Percentiles rank a stretch among this genome's conserved stretches.
Evolutionary conservation across 306 rosid species (phyloP).

Genomic region (Prosopis cineraria): DNA sequence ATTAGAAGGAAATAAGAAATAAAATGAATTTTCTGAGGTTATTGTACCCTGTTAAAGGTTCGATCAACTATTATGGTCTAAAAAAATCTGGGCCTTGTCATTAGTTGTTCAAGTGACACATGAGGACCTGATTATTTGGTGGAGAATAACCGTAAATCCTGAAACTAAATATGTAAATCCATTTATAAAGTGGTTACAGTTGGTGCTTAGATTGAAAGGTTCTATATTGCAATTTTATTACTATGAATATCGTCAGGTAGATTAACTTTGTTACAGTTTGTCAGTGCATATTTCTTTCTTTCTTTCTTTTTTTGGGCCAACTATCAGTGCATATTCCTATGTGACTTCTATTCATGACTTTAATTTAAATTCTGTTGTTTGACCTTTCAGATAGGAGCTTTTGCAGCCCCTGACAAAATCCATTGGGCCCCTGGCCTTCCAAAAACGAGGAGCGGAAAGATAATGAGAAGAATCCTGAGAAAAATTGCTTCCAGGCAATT

Average conservation of each 20-base stretch:
- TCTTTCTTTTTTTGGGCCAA: too few species aligned
- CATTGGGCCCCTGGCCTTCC: slow-evolving; percentile 99
- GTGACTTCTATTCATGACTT: neutral
- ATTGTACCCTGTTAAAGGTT: neutral
- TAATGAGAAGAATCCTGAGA: slow-evolving; percentile 93
- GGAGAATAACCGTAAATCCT: slow-evolving; percentile 20
- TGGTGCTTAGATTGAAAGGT: neutral
- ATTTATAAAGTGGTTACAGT: neutral
- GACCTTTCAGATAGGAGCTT: slow-evolving; percentile 91
- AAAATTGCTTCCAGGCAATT: slow-evolving; percentile 93
- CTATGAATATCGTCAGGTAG: neutral
- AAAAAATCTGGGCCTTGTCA: neutral
- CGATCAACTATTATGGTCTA: neutral
- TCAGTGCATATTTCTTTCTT: neutral
- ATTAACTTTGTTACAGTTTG: neutral
- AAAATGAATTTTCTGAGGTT: too few species aligned
- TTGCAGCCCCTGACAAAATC: slow-evolving; percentile 96
- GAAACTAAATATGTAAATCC: slow-evolving; percentile 14
- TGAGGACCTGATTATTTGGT: slow-evolving; percentile 10
- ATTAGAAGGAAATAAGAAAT: neutral
- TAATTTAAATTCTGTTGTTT: slow-evolving; percentile 11
- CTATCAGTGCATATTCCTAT: neutral
- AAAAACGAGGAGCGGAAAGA: slow-evolving; percentile 98
- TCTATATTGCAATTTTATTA: neutral
- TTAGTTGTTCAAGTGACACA: neutral